Conservation (phyloP, 2,329 filamentous ascomycete genomes). For the Elsinoe fawcettii region DNA sequence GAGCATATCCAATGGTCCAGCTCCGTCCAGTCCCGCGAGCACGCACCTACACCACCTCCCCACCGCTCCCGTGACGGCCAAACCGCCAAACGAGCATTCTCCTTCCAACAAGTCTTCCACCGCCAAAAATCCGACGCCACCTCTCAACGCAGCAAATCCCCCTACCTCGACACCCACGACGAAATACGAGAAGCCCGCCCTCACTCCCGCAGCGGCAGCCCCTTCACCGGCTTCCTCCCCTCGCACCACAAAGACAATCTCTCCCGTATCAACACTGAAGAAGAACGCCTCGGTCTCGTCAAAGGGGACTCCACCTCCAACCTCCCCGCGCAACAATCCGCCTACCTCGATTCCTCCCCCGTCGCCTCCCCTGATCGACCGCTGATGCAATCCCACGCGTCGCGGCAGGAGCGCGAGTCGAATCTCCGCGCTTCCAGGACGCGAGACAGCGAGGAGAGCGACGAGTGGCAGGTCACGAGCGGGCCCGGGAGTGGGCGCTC, state of each 20-base stretch:
- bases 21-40: slow-evolving; percentile 31
- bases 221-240: slow-evolving; percentile 10
- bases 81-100: slow-evolving; percentile 49
- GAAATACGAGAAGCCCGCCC: slow-evolving; percentile 17
- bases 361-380: slow-evolving; percentile 10
- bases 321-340: slow-evolving; percentile 12
- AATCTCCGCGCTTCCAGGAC: not conserved
- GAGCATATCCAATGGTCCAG: slow-evolving; percentile 43
- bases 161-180: slow-evolving; percentile 8
- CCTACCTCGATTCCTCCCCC: slow-evolving; percentile 18
- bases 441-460: slow-evolving; percentile 18
- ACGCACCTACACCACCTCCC: slow-evolving; percentile 52
- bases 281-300: slow-evolving; percentile 32
- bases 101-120: slow-evolving; percentile 78
- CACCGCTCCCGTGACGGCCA: slow-evolving; percentile 27
- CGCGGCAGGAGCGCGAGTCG: slow-evolving; percentile 5
- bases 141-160: not conserved
- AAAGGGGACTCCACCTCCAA: slow-evolving; percentile 26
- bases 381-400: slow-evolving; percentile 11
- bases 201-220: slow-evolving; percentile 21
- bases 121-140: slow-evolving; percentile 39
- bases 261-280: slow-evolving; percentile 27
- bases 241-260: not conserved
- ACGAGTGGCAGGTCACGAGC: slow-evolving; percentile 29
- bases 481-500: slow-evolving; percentile 16